A percentile compares a stretch with the other conserved stretches of the same genome.
These are phyloP conservation scores for Daldinia childiae DNA, from an alignment of 495 filamentous ascomycete genomes.

Conservation along the genomic window DNA sequence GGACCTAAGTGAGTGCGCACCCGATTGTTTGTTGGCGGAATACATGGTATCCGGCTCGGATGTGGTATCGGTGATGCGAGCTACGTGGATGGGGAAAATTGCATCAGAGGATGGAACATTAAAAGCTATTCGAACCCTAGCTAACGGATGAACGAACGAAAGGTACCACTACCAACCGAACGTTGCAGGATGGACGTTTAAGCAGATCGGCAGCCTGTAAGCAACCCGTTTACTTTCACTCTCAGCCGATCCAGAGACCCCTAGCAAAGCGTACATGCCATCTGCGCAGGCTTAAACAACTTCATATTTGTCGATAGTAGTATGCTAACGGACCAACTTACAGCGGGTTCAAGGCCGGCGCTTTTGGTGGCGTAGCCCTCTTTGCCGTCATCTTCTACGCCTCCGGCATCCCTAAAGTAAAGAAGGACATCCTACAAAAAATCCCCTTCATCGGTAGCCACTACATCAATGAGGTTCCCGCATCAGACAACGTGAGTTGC, in stretches of 20 bases:
- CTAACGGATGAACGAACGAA: slow-evolving; percentile 43
- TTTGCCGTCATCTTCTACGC: slow-evolving; percentile 68
- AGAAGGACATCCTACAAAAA: slow-evolving; percentile 67
- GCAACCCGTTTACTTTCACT: slow-evolving; percentile 24
- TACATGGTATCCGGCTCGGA: background rate
- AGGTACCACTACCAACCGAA: slow-evolving; percentile 61
- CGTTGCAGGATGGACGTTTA: slow-evolving; percentile 50
- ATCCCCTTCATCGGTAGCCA: slow-evolving; percentile 60
- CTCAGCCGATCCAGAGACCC: background rate
- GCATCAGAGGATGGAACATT: slow-evolving; percentile 1
- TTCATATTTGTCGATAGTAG: background rate
- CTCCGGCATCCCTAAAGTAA: slow-evolving; percentile 65
- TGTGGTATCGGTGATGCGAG: background rate
- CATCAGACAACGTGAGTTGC: slow-evolving; percentile 65
- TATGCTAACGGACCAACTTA: slow-evolving; percentile 18
- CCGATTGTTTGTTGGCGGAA: background rate
- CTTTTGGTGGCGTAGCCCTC: slow-evolving; percentile 65
- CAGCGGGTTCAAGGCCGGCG: slow-evolving; percentile 57
- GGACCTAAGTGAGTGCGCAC: slow-evolving; percentile 60
- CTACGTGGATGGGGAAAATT: background rate
- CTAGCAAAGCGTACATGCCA: background rate
- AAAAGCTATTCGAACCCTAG: slow-evolving; percentile 2
- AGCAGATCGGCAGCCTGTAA: slow-evolving; percentile 53
- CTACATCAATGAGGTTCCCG: slow-evolving; percentile 61
- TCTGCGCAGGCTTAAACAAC: background rate